phyloP scores from a whole-genome alignment of 768 basidiomycete genomes.

The Hypholoma fasciculare region DNA sequence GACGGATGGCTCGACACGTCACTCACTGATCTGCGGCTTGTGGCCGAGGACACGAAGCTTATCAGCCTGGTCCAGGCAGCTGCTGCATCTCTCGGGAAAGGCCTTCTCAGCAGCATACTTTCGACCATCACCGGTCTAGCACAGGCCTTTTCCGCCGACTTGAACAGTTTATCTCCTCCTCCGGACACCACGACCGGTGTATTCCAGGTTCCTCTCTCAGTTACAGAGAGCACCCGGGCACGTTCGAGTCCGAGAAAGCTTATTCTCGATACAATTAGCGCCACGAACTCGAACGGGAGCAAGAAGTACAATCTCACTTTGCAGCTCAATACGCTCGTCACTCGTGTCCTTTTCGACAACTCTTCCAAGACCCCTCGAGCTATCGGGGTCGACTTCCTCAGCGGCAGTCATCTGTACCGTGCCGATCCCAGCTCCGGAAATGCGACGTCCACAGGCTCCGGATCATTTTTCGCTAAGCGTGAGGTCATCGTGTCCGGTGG shows the following conservation, averaged over 20 bases:
- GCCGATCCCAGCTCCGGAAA: conserved; percentile 1
- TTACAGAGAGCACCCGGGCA: not conserved
- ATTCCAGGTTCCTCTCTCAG: conserved; percentile 5
- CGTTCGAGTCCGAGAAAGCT: conserved; percentile 2
- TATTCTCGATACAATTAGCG: not conserved
- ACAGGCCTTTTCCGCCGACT: not conserved
- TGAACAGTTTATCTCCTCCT: not conserved
- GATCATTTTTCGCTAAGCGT: conserved; percentile 3
- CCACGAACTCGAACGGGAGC: not conserved
- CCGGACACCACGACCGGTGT: conserved; percentile 1
- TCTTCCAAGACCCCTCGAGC: not conserved
- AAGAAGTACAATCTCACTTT: conserved; percentile 1
- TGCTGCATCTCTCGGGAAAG: conserved; percentile 1
- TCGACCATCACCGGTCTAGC: not conserved
- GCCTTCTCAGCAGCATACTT: not conserved
- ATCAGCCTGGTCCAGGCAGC: conserved; percentile 4
- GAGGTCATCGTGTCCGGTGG: conserved; percentile 5
- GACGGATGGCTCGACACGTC: conserved; percentile 5
- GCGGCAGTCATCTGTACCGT: not conserved
- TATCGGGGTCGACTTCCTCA: conserved; percentile 2
- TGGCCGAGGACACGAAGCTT: conserved; percentile 1
- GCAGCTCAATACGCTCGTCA: conserved; percentile 3
- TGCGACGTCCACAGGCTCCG: not conserved
- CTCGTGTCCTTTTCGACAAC: conserved; percentile 3
- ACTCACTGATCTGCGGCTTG: not conserved